phyloP scores from a whole-genome alignment of 257 asterid genomes.

The Solanum chiquidenum region DNA sequence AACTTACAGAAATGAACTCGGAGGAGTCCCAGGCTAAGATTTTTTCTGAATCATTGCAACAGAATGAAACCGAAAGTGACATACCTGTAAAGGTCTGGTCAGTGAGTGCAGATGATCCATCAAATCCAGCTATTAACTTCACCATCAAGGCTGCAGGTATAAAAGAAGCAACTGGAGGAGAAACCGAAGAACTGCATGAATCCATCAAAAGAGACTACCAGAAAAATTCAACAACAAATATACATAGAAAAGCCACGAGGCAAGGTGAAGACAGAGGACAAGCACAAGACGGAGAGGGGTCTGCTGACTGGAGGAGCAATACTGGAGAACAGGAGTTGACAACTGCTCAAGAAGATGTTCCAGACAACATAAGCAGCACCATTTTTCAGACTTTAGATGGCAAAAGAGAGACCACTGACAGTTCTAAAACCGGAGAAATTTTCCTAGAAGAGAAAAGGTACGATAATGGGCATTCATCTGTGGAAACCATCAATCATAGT shows the following conservation, averaged over 20 bases:
- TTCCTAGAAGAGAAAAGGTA: neutral
- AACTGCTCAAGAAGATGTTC: neutral
- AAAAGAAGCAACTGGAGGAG: neutral
- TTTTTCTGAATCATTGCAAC: slow-evolving; percentile 14
- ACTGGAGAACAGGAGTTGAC: slow-evolving; percentile 7
- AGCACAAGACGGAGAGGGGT: neutral
- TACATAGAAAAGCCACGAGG: neutral
- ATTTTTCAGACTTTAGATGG: neutral
- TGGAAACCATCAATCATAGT: neutral
- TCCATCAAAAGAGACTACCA: neutral
- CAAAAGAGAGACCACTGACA: neutral
- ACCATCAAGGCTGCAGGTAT: neutral
- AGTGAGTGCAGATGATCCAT: slow-evolving; percentile 20
- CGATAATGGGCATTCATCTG: neutral
- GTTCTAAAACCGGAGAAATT: neutral
- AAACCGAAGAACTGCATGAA: neutral
- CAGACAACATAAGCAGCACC: neutral
- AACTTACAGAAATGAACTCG: neutral
- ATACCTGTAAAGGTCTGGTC: slow-evolving; percentile 18
- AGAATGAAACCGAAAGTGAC: slow-evolving; percentile 31
- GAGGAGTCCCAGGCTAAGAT: slow-evolving; percentile 18
- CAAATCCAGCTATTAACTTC: slow-evolving; percentile 5
- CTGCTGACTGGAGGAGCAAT: neutral
- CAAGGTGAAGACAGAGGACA: slow-evolving; percentile 2
- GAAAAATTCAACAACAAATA: neutral